phyloP scores from a whole-genome alignment of 768 basidiomycete genomes.

The Hebeloma cylindrosporum region DNA sequence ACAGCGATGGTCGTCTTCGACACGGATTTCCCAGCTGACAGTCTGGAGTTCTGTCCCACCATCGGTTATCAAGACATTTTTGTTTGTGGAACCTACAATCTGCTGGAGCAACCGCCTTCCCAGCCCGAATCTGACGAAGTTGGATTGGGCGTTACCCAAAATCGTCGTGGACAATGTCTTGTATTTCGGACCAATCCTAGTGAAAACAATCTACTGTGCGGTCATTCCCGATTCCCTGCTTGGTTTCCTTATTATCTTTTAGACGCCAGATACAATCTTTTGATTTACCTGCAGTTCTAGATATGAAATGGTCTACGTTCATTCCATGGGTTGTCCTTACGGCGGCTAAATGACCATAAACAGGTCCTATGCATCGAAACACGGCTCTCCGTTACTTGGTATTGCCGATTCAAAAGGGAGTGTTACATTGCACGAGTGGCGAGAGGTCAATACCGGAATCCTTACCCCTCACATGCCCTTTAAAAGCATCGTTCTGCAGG shows the following conservation, averaged over 20 bases:
- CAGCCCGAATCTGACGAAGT: conserved; percentile 7
- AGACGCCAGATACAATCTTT: conserved; percentile 68
- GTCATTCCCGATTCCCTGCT: background rate
- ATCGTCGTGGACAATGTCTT: conserved; percentile 70
- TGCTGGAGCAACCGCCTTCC: conserved; percentile 47
- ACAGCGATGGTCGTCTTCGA: conserved; percentile 36
- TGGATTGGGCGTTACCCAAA: conserved; percentile 13
- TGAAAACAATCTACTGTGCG: conserved; percentile 35
- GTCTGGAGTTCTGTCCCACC: conserved; percentile 88
- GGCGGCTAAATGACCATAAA: background rate
- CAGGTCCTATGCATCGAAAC: conserved; percentile 59
- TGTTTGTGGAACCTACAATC: conserved; percentile 90
- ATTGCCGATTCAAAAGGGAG: conserved; percentile 87
- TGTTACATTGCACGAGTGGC: conserved; percentile 63
- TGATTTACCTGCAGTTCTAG: conserved; percentile 78
- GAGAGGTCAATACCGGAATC: conserved; percentile 35
- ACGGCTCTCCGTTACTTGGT: conserved; percentile 52
- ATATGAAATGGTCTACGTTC: conserved; percentile 83
- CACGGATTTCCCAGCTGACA: conserved; percentile 85
- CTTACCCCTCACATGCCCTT: background rate
- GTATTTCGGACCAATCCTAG: conserved; percentile 51
- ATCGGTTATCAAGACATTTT: conserved; percentile 59
- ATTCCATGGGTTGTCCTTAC: background rate
- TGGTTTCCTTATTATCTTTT: background rate
- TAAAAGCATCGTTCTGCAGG: conserved; percentile 28